Evolutionary conservation across 1,139 yeast species (phyloP).

Genomic region (Geotrichum reessii): DNA sequence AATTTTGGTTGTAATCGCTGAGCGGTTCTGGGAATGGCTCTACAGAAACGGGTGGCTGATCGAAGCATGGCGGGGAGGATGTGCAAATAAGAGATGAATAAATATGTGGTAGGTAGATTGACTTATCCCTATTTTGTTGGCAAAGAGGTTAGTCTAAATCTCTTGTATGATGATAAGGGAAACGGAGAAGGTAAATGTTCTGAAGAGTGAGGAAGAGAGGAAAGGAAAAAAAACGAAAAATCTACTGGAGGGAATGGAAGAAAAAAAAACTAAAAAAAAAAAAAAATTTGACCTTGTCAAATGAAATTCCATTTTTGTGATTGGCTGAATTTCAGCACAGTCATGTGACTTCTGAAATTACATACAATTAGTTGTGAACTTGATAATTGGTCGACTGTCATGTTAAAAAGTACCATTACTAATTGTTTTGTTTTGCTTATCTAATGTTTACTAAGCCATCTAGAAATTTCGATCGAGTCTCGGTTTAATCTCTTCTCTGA

Average conservation of each 20-base stretch:
- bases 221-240: conserved; percentile 1
- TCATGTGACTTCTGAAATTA: conserved; percentile 3
- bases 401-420: neutral
- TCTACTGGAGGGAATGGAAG: neutral
- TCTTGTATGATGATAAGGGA: neutral
- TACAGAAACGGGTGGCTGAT: conserved; percentile 15
- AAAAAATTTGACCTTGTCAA: neutral
- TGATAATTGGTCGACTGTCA: conserved; percentile 4
- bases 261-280: neutral
- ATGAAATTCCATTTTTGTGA: conserved; percentile 7
- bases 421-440: neutral
- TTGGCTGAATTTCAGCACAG: conserved; percentile 3
- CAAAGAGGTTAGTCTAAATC: neutral
- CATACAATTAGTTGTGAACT: neutral
- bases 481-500: neutral
- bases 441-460: neutral
- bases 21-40: conserved; percentile 9
- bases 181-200: neutral
- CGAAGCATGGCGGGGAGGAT: conserved; percentile 9
- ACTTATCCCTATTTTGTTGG: neutral
- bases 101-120: neutral
- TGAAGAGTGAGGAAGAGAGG: conserved; percentile 3
- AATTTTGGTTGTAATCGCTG: conserved; percentile 12
- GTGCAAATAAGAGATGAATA: neutral
- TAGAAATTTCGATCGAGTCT: neutral